Percentiles rank a stretch among this genome's conserved stretches.
Conservation (phyloP, 768 basidiomycete species). For the Boletales sp. region DNA sequence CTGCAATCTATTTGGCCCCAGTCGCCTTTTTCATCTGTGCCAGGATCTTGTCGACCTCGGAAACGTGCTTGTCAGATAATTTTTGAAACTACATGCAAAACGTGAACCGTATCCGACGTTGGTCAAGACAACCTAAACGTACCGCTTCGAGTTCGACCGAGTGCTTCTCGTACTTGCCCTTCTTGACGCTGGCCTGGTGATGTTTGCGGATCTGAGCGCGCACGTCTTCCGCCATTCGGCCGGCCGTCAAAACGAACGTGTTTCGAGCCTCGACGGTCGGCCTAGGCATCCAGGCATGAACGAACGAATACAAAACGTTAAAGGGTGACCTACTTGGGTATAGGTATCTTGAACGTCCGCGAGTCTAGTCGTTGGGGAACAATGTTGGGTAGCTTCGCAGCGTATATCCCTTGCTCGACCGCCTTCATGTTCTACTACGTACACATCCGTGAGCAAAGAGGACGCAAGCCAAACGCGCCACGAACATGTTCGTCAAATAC, state of each 20-base stretch:
- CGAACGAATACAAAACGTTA: neutral
- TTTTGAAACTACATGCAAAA: constrained; percentile 61
- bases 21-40: constrained; percentile 60
- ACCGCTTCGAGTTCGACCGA: constrained; percentile 73
- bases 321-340: constrained; percentile 59
- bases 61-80: constrained; percentile 57
- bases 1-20: constrained; percentile 19
- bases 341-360: constrained; percentile 73
- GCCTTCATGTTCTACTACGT: constrained; percentile 65
- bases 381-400: constrained; percentile 69
- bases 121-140: constrained; percentile 13
- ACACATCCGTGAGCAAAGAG: constrained; percentile 13
- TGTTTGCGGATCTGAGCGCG: constrained; percentile 72
- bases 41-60: constrained; percentile 65
- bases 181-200: constrained; percentile 64
- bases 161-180: constrained; percentile 65
- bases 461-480: constrained; percentile 4
- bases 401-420: constrained; percentile 72
- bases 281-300: constrained; percentile 33
- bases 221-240: constrained; percentile 69
- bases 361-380: constrained; percentile 68
- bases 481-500: constrained; percentile 77
- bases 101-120: neutral
- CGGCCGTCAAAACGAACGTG: constrained; percentile 50
- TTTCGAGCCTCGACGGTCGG: constrained; percentile 73